phyloP scores from a whole-genome alignment of 2,329 filamentous ascomycete genomes.

The Trichoderma arundinaceum region DNA sequence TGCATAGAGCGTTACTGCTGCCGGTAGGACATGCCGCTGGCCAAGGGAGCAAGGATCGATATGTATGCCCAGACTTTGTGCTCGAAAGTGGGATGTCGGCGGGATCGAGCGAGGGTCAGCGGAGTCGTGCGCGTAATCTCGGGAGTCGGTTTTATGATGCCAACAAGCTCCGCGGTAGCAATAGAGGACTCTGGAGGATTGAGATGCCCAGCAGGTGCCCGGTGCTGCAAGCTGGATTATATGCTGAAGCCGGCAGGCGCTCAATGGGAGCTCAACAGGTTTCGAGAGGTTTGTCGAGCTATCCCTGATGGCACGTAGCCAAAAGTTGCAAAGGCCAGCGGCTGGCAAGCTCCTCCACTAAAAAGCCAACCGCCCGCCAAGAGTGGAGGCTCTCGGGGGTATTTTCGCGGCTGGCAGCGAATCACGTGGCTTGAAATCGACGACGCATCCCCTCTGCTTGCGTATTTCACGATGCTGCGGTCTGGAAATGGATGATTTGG shows the following conservation, averaged over 20 bases:
- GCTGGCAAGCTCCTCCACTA: slow-evolving; percentile 26
- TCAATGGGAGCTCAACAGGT: slow-evolving; percentile 13
- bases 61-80: slow-evolving; percentile 1
- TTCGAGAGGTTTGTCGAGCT: slow-evolving; percentile 14
- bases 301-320: slow-evolving; percentile 31
- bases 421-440: slow-evolving; percentile 29
- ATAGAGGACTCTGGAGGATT: slow-evolving; percentile 9
- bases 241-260: background rate
- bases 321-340: slow-evolving; percentile 24
- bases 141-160: background rate
- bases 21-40: slow-evolving; percentile 52
- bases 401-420: slow-evolving; percentile 51
- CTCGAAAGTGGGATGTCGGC: slow-evolving; percentile 20
- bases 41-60: slow-evolving; percentile 13
- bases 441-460: slow-evolving; percentile 19
- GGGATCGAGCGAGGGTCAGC: slow-evolving; percentile 3
- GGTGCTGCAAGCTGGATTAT: slow-evolving; percentile 15
- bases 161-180: background rate
- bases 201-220: slow-evolving; percentile 1
- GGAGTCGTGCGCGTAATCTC: slow-evolving; percentile 19
- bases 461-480: slow-evolving; percentile 27
- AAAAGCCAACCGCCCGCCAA: slow-evolving; percentile 28
- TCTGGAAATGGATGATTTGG: slow-evolving; percentile 2
- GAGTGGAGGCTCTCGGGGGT: slow-evolving; percentile 20
- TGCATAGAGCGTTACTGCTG: slow-evolving; percentile 74